These are phyloP conservation scores for Xylaria palmicola DNA, from an alignment of 495 filamentous ascomycete genomes.

Conservation along the genomic window DNA sequence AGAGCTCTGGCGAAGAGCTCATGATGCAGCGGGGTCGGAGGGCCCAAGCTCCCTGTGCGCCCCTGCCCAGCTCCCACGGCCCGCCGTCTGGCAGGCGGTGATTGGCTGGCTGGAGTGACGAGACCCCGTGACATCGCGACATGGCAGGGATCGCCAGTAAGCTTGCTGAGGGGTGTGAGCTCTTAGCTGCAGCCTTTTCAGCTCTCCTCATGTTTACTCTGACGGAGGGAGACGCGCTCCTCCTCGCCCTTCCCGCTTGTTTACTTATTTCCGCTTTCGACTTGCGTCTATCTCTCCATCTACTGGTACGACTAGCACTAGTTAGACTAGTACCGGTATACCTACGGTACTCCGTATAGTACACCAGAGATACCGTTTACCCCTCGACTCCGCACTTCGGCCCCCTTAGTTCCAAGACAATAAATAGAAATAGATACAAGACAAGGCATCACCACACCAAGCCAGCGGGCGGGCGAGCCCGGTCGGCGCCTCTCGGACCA, in stretches of 20 bases:
- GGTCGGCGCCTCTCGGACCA: too few species aligned
- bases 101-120: constrained; percentile 6
- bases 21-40: constrained; percentile 11
- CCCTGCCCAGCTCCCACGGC: neutral
- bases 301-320: too few species aligned
- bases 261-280: constrained; percentile 17
- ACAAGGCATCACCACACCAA: too few species aligned
- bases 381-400: too few species aligned
- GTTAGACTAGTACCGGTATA: too few species aligned
- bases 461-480: too few species aligned
- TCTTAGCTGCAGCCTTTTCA: constrained; percentile 16
- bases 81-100: neutral
- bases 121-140: constrained; percentile 19
- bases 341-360: too few species aligned
- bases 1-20: neutral
- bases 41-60: constrained; percentile 13
- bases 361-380: too few species aligned
- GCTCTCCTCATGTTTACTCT: constrained; percentile 9
- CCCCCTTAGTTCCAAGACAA: too few species aligned
- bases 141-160: constrained; percentile 6
- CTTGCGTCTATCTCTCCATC: neutral
- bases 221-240: constrained; percentile 8
- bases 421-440: too few species aligned
- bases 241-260: neutral
- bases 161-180: constrained; percentile 3